phyloP scores from a whole-genome alignment of 2,329 filamentous ascomycete species.

The Botrytis tulipae region DNA sequence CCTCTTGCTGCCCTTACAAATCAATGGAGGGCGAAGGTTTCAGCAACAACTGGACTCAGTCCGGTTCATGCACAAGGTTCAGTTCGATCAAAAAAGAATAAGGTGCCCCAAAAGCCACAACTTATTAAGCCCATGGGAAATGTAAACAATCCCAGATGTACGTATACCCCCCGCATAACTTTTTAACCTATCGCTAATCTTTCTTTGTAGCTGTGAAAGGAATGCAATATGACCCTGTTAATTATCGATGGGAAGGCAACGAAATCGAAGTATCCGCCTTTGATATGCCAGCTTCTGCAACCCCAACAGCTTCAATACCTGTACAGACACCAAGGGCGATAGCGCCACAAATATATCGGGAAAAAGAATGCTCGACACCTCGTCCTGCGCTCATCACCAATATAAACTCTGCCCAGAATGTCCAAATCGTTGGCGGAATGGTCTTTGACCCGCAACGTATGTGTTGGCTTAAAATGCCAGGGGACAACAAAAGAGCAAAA shows the following conservation, averaged over 20 bases:
- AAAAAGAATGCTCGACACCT: slow-evolving; percentile 59
- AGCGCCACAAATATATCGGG: slow-evolving; percentile 47
- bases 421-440: slow-evolving; percentile 97
- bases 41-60: slow-evolving; percentile 43
- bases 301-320: slow-evolving; percentile 49
- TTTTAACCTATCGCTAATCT: neutral
- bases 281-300: slow-evolving; percentile 59
- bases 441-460: slow-evolving; percentile 95
- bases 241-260: slow-evolving; percentile 93
- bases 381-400: slow-evolving; percentile 85
- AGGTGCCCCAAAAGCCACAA: slow-evolving; percentile 69
- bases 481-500: slow-evolving; percentile 43
- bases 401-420: slow-evolving; percentile 77
- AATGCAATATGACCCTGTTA: slow-evolving; percentile 90
- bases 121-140: slow-evolving; percentile 82
- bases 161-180: slow-evolving; percentile 40
- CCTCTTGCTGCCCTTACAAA: slow-evolving; percentile 50
- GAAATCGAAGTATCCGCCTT: slow-evolving; percentile 81
- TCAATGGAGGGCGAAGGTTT: slow-evolving; percentile 41
- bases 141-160: slow-evolving; percentile 77
- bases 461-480: slow-evolving; percentile 87
- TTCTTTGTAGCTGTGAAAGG: slow-evolving; percentile 72
- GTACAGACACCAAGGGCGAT: slow-evolving; percentile 50
- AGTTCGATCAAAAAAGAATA: slow-evolving; percentile 55
- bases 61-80: slow-evolving; percentile 47